Evolutionary conservation across 768 basidiomycete genomes (phyloP), one percentile per base, ranked within the genome.

Genomic region (Tricholoma bakamatsutake): DNA sequence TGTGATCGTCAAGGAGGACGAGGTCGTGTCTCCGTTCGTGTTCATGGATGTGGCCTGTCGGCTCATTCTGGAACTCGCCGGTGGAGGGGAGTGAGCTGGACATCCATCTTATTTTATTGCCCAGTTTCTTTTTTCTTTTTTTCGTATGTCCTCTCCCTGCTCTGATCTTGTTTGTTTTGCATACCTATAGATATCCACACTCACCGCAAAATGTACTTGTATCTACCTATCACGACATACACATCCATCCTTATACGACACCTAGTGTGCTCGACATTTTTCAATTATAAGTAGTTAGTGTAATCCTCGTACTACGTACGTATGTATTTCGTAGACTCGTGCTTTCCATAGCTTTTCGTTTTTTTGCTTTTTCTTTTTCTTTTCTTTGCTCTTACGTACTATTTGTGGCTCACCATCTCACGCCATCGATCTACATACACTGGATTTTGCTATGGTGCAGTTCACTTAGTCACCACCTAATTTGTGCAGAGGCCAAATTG

Each of bases 11-110:
- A 70, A 67, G 63, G 79, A 87, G 52, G 86, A 88, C 63, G 86
- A 85, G 53, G 77, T 90, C 17, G 79, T 88, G 24, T 85, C 84
- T 52, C 97, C 97, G 10, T 98, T 93, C 71, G 83, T 97, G 58
- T 99, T 99, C 71, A 88, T 98, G 82, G 96, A 99, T 69, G 85
- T 95, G 30, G 93, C 97, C 5, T 97, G 93, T 69, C 77, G 87
- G 61, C 78, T 98, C 64, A 98, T 98, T 63, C 80, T 97, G 48
- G 94, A 98, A 75, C 78, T 98, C 61, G 96, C 95, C 24, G 90
- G 90, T 47, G 76, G 73, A 9, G 69, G 73, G 15, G 74, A 74
- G 61, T 68, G 49, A 58, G 33, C 50, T 8, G 4, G 6, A 15
- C 28, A 4, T 15, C 27, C 3, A 10, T 6, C 10, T 15, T n/a